Evolutionary conservation across 2,329 filamentous ascomycete species (phyloP).

Genomic region (Verticillium zaregamsianum): DNA sequence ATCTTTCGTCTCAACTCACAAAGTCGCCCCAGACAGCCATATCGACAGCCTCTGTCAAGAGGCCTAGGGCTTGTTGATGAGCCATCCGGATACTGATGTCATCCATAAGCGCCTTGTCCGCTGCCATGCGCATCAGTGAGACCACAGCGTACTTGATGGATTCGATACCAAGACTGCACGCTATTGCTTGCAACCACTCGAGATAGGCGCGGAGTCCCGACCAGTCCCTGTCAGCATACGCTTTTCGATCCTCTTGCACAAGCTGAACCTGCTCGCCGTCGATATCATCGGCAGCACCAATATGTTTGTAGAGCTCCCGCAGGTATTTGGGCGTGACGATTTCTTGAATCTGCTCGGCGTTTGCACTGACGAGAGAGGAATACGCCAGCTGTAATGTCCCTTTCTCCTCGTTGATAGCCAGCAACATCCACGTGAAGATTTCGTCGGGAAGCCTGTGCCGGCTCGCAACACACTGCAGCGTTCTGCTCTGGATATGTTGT

Average conservation of each 20-base stretch:
- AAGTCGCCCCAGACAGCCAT: slow-evolving; percentile 31
- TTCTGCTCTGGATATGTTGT: slow-evolving; percentile 58
- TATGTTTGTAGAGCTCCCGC: slow-evolving; percentile 48
- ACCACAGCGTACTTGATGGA: slow-evolving; percentile 36
- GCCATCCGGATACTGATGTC: slow-evolving; percentile 25
- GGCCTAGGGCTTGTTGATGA: slow-evolving; percentile 38
- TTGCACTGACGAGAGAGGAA: slow-evolving; percentile 39
- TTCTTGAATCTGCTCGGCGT: background rate
- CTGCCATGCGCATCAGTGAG: slow-evolving; percentile 49
- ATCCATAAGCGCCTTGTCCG: slow-evolving; percentile 44
- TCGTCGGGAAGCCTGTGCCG: slow-evolving; percentile 51
- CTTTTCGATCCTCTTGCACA: slow-evolving; percentile 19
- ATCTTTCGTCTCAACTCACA: slow-evolving; percentile 27
- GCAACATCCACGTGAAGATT: slow-evolving; percentile 62
- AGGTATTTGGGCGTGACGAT: slow-evolving; percentile 34
- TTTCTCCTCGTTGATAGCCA: slow-evolving; percentile 53
- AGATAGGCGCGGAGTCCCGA: slow-evolving; percentile 38
- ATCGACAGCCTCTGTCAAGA: slow-evolving; percentile 38
- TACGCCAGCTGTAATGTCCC: slow-evolving; percentile 55
- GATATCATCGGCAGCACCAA: slow-evolving; percentile 53
- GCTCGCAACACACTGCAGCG: slow-evolving; percentile 49
- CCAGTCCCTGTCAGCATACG: slow-evolving; percentile 40
- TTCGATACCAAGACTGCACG: slow-evolving; percentile 27
- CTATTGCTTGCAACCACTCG: slow-evolving; percentile 32
- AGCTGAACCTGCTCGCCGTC: slow-evolving; percentile 19